Base-by-base conservation (phyloP, 352 stramenopile genomes). In the Phytophthora multivora region DNA sequence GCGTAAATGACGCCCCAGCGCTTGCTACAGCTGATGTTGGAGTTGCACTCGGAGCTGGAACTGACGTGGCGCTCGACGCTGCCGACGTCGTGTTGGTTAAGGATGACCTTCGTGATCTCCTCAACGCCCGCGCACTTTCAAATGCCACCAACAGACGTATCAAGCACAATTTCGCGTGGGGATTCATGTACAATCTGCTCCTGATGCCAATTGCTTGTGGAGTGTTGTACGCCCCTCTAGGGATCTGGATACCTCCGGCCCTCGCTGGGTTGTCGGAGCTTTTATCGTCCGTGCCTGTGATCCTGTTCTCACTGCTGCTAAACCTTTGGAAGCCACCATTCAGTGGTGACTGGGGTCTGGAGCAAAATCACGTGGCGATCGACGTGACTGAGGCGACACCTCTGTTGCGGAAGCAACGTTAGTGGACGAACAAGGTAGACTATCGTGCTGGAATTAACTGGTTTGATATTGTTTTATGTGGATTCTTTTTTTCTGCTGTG, bases 121-220 rank as follows among this genome's bases (percentile, higher is more conserved):
- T 91, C 5, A 89, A 89, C 23, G 83, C 81, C 4, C 59, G 81
- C 18, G 73, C 84, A 33, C 66, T 93, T 46, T 90, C 84, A 30
- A 59, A 58, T 12, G 67, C 75, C 2, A 90, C 78, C 25, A 91
- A 88, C 59, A 66, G 59, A n/a, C 72, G 85, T 39, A 92, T 93
- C 67, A 80, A 77, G 43, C 79, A 76, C 63, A 93, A 93, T 43
- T 89, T 93, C 52, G 69, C 77, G 25, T 93, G 83, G 83, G 83
- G 67, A 5, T 80, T 89, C 59, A 63, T 85, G 45, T 92, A 93
- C 71, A 91, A 93, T 42, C 19, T 85, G 10, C 42, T 90, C 25
- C 83, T 89, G 71, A 89, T 93, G 79, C 80, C 85, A 23, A 50
- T 93, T 35, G 83, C 85, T 12, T 90, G 79, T 45, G 85, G 85